Evolutionary conservation across 345 rosid species (phyloP).

Genomic region (Eucalyptus camaldulensis): DNA sequence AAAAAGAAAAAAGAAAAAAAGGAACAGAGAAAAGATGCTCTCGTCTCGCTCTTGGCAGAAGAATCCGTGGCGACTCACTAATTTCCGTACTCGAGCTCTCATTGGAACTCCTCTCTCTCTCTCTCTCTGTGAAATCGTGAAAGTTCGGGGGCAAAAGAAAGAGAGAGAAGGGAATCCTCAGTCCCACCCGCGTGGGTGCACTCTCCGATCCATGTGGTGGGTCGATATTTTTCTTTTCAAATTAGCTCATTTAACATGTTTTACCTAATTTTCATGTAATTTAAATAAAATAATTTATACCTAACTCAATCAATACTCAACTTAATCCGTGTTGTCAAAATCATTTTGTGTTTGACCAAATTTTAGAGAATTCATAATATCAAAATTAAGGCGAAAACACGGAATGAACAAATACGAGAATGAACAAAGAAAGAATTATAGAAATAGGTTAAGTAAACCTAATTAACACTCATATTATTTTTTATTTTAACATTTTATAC

Average conservation of each 20-base stretch:
- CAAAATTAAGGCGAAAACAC: not conserved
- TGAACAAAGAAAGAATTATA: too few species aligned
- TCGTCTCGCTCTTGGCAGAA: not conserved
- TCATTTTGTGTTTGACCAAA: accelerated
- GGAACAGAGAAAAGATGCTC: not conserved
- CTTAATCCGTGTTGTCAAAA: accelerated
- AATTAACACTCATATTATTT: too few species aligned
- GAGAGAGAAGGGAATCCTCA: not conserved
- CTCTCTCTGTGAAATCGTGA: not conserved
- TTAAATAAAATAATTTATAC: too few species aligned
- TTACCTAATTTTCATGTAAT: too few species aligned
- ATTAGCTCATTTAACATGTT: too few species aligned
- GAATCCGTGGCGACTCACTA: not conserved
- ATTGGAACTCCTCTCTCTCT: not conserved
- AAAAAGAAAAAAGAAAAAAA: accelerated
- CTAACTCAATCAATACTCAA: accelerated
- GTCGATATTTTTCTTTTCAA: too few species aligned
- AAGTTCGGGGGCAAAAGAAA: not conserved
- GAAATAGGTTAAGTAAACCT: too few species aligned
- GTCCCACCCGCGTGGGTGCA: not conserved
- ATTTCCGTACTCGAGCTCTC: not conserved
- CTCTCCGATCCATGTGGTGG: not conserved
- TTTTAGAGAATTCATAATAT: too few species aligned
- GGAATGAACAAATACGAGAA: accelerated
- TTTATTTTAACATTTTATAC: too few species aligned